phyloP scores from a whole-genome alignment of 805 yeast species.

The Suhomyces faveliae region DNA sequence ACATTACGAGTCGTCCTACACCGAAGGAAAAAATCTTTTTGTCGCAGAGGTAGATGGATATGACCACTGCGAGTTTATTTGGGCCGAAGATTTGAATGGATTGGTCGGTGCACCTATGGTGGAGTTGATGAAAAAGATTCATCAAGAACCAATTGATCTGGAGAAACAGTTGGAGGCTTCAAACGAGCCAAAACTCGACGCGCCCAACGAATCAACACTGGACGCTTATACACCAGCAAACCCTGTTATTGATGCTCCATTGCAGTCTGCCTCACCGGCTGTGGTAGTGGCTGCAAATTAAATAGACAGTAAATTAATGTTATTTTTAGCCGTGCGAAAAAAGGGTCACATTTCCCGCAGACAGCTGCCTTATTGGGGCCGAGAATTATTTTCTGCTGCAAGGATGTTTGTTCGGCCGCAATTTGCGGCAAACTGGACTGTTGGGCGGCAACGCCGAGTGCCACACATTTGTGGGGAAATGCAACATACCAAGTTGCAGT shows the following conservation, averaged over 20 bases:
- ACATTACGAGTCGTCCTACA: slow-evolving; percentile 51
- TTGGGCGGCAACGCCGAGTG: background rate
- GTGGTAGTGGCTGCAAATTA: background rate
- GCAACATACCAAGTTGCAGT: too few relatives aligned
- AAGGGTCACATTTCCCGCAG: background rate
- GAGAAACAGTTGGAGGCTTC: background rate
- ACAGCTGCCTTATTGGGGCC: background rate
- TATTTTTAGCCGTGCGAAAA: background rate
- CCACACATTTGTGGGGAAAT: background rate
- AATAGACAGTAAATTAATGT: too few relatives aligned
- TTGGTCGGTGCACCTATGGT: slow-evolving; percentile 52
- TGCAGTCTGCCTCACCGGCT: background rate
- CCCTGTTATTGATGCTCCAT: background rate
- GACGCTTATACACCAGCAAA: too few relatives aligned
- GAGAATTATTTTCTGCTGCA: background rate
- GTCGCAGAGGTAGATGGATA: slow-evolving; percentile 56
- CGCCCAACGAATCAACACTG: too few relatives aligned
- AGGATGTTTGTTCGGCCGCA: background rate
- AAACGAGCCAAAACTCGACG: background rate
- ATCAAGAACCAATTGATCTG: background rate
- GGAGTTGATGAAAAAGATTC: background rate
- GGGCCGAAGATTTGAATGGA: slow-evolving; percentile 80
- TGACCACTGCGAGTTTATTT: slow-evolving; percentile 85
- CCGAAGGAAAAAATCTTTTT: slow-evolving; percentile 33
- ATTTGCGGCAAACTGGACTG: background rate